A percentile compares a stretch with the other conserved stretches of the same genome.
Evolutionary conservation across 257 asterid species (phyloP).

Genomic region (Nicotiana sylvestris): DNA sequence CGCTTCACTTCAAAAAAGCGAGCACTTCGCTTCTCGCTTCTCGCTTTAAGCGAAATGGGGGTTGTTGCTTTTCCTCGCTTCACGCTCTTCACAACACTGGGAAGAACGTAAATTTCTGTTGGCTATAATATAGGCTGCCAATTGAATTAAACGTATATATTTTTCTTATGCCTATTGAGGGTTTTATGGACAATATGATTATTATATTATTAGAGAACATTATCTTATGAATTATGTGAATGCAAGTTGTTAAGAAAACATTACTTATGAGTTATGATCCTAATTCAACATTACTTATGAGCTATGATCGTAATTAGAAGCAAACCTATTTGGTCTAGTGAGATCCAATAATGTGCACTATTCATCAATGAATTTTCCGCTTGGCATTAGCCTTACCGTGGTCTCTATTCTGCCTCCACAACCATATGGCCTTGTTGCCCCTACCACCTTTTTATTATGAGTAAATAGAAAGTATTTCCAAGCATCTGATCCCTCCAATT

Average conservation of each 20-base stretch:
- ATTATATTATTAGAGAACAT: background rate
- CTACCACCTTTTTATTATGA: background rate
- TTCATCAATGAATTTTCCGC: background rate
- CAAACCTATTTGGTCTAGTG: background rate
- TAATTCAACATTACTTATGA: too few relatives aligned
- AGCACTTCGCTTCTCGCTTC: too few relatives aligned
- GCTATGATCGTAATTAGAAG: too few relatives aligned
- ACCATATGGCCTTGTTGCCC: background rate
- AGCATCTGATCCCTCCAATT: background rate
- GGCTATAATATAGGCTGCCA: background rate
- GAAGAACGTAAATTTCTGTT: background rate
- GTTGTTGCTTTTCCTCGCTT: too few relatives aligned
- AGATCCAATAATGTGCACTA: background rate
- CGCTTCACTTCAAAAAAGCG: too few relatives aligned
- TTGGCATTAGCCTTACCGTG: background rate
- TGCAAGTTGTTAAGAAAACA: background rate
- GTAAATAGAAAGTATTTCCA: background rate
- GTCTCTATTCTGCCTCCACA: background rate
- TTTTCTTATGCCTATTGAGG: background rate
- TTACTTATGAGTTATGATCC: too few relatives aligned
- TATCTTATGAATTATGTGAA: background rate
- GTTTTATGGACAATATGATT: background rate
- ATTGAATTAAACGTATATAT: background rate
- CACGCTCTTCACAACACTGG: too few relatives aligned
- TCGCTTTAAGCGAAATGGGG: too few relatives aligned